Conservation (phyloP, 495 filamentous ascomycete genomes). For the Hamigera avellanea region DNA sequence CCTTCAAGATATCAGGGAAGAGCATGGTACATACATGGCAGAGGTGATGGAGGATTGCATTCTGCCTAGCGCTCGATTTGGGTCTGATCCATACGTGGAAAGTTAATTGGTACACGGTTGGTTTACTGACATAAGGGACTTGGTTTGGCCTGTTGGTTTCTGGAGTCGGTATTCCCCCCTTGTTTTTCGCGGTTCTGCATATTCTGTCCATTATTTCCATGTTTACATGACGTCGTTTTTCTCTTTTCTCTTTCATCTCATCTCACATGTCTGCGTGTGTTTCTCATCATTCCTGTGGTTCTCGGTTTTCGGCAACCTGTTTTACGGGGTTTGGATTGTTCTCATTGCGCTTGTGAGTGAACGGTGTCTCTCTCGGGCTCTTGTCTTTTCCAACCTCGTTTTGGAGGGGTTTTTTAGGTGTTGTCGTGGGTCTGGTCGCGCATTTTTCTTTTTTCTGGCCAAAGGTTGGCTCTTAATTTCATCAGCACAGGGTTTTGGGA, state of each 20-base stretch:
- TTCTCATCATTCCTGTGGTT: too few species aligned
- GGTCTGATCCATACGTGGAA: slow-evolving; percentile 8
- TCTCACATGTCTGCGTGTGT: slow-evolving; percentile 3
- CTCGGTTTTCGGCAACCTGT: too few species aligned
- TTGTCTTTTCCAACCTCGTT: slow-evolving; percentile 10
- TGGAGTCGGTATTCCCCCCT: slow-evolving; percentile 17
- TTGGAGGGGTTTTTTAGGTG: slow-evolving; percentile 8
- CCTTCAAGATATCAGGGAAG: slow-evolving; percentile 13
- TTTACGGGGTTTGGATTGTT: slow-evolving; percentile 6
- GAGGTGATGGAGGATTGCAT: slow-evolving; percentile 12
- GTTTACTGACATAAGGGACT: slow-evolving; percentile 11
- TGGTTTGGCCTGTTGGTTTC: slow-evolving; percentile 20
- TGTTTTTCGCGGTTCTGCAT: slow-evolving; percentile 7
- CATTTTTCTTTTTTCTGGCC: slow-evolving; percentile 1
- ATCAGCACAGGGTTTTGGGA: not conserved
- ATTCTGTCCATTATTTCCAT: slow-evolving; percentile 1
- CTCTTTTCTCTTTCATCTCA: not conserved
- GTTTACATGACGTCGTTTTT: slow-evolving; percentile 1
- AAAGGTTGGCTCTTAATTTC: too few species aligned
- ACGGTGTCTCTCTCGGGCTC: slow-evolving; percentile 6
- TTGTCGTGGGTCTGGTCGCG: slow-evolving; percentile 12
- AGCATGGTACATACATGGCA: slow-evolving; percentile 16
- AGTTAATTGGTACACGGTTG: slow-evolving; percentile 15
- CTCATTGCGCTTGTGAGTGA: slow-evolving; percentile 4
- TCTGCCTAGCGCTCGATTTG: slow-evolving; percentile 10